Percentiles rank a stretch among this genome's conserved stretches.
phyloP scores from a whole-genome alignment of 2,329 filamentous ascomycete species.

The Aspergillus latus region DNA sequence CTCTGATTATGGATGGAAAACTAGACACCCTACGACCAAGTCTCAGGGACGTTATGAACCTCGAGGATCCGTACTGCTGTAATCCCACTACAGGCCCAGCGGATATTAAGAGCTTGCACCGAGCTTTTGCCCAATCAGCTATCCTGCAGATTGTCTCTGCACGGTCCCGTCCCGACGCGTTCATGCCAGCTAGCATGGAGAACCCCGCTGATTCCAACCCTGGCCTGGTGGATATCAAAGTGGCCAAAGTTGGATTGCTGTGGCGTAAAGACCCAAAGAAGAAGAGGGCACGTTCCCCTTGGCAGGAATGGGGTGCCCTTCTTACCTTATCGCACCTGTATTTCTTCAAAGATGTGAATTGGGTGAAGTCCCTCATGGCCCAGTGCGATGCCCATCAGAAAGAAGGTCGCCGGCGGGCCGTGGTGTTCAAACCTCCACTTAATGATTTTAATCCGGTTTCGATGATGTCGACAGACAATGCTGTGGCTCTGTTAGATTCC shows the following conservation, averaged over 20 bases:
- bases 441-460: conserved; percentile 92
- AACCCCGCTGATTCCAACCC: conserved; percentile 86
- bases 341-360: conserved; percentile 89
- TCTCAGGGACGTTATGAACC: conserved; percentile 84
- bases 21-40: conserved; percentile 79
- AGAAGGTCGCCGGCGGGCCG: conserved; percentile 70
- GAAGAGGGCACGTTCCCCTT: conserved; percentile 89
- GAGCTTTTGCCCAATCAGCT: conserved; percentile 86
- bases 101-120: conserved; percentile 78
- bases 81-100: conserved; percentile 72
- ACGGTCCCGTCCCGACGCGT: conserved; percentile 88
- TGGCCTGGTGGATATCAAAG: conserved; percentile 94
- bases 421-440: conserved; percentile 87
- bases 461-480: conserved; percentile 88
- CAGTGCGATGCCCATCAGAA: conserved; percentile 83
- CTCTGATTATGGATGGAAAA: conserved; percentile 86
- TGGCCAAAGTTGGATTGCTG: conserved; percentile 90
- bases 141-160: conserved; percentile 94
- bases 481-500: conserved; percentile 81
- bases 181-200: conserved; percentile 82
- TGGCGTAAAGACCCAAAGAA: conserved; percentile 96
- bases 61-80: conserved; percentile 91
- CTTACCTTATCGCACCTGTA: conserved; percentile 96
- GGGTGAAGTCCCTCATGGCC: conserved; percentile 87
- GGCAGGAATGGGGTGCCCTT: conserved; percentile 98